Evolutionary conservation across 306 rosid genomes (phyloP), one percentile per base, ranked within the genome.

Genomic region (Cotoneaster glaucophyllus): DNA sequence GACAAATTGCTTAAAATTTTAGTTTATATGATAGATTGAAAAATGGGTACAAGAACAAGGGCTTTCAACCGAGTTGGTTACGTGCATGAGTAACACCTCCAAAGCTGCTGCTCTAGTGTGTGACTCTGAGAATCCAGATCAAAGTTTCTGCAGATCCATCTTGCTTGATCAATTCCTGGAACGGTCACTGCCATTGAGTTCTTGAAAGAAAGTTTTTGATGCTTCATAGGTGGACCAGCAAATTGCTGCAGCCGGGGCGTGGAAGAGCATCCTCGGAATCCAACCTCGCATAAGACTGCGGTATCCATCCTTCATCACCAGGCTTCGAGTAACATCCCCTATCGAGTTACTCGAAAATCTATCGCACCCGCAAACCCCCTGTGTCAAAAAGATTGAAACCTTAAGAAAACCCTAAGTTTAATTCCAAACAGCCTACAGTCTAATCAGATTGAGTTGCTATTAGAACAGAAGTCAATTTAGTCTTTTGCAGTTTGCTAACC

Each of bases 151-250:
- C 45, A 57, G 31, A 54, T 19, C 50, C 74, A n/a, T 19, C 39
- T 65, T 34, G 5, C 43, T 45, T 22, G 44, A 7, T 37, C 41
- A 52, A 26, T 5, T 75, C 18, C 58, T 24, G 22, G 15, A 25
- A 41, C 29, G 7, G 5, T 57, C 57, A 19, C 50, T 73, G 67
- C 41, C 52, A 64, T 82, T 70, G 43, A 76, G 80, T 22, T 64
- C 65, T 75, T 84, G 89, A 67, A 89, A 85, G 81, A 86, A 83
- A 68, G 85, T 14, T 73, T 86, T 89, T 48, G 89, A 83, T 2
- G 93, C 93, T 78, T 89, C 89, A 3, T 89, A 86, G 15, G 90
- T 79, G 43, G 88, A 89, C 89, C 90, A 89, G 78, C 90, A 85
- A 59, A 85, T 85, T 65, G 89, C 90, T 74, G 90, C 93, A 19